Evolutionary conservation across 495 filamentous ascomycete species (phyloP).

Genomic region (Penicillium fimorum): DNA sequence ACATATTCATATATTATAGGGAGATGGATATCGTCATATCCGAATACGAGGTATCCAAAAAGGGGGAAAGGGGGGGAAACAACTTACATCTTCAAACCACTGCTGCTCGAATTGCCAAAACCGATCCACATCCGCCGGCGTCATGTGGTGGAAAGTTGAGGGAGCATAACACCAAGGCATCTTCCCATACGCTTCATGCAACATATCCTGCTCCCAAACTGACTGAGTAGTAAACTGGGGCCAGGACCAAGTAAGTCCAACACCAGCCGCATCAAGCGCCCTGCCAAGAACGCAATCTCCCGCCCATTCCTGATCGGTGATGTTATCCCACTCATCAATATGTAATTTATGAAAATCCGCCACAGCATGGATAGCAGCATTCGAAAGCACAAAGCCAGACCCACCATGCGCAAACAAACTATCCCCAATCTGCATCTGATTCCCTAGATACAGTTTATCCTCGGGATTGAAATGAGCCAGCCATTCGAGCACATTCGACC

Average conservation of each 20-base stretch:
- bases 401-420: slow-evolving; percentile 64
- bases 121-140: slow-evolving; percentile 35
- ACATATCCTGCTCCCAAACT: slow-evolving; percentile 41
- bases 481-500: slow-evolving; percentile 61
- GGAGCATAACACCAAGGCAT: slow-evolving; percentile 51
- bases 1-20: background rate
- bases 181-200: slow-evolving; percentile 33
- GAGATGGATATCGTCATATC: background rate
- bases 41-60: background rate
- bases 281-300: slow-evolving; percentile 49
- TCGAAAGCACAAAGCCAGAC: slow-evolving; percentile 57
- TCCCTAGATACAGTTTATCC: slow-evolving; percentile 54
- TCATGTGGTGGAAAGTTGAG: slow-evolving; percentile 50
- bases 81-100: slow-evolving; percentile 35
- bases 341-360: slow-evolving; percentile 17
- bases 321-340: slow-evolving; percentile 29
- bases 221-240: slow-evolving; percentile 34
- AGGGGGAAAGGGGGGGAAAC: background rate
- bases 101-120: slow-evolving; percentile 41
- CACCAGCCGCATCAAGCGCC: slow-evolving; percentile 35
- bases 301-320: slow-evolving; percentile 36
- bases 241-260: slow-evolving; percentile 36
- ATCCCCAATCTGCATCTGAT: slow-evolving; percentile 46
- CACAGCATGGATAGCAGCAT: slow-evolving; percentile 33
- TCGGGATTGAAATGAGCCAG: slow-evolving; percentile 48